Base-by-base conservation (phyloP, 2,329 filamentous ascomycete genomes). In the Westerdykella sp. region DNA sequence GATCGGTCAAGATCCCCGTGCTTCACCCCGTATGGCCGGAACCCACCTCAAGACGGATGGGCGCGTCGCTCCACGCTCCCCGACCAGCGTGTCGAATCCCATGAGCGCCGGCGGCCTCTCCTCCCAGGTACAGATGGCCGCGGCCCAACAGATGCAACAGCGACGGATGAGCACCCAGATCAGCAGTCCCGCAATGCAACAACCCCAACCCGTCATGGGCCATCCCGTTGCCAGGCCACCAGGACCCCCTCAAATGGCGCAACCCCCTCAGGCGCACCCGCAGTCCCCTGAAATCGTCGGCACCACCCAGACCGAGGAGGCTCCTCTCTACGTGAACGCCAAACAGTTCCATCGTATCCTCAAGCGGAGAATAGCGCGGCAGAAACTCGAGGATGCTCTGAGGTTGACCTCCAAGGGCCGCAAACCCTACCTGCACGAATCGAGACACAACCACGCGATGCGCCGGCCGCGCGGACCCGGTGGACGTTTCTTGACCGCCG, bases 301-400 rank as follows among this genome's bases (percentile, higher is more conserved):
- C 6, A 76, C 73, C 12, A 78, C 78, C 12, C 61, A 55, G 39
- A 81, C 83, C 4, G 93, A 97, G 65, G 93, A 98, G 63, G 91
- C 91, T 0, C 93, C 93, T 0, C 74, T 98, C 1, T 98, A 98
- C 57, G 93, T 98, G 60, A 98, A 98, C 59, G 93, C 93, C 5
- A 98, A 98, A 67, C 93, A 98, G 61, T 98, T 98, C 56, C 93
- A 98, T 65, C 85, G 93, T 21, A 98, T 98, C 39, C 71, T 98
- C 42, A 97, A 98, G 74, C 80, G 93, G 45, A 81, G 93, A 46
- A 88, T 97, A 50, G 93, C 93, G 6, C 80, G 93, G 28, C 93
- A 97, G 68, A 88, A 87, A 65, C 75, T 98, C 13, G 93, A 98
- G 66, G 93, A 98, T 66, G 87, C 90, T 42, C 71, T 98, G 35